These are phyloP conservation scores for Pythium oligandrum DNA, from an alignment of 352 stramenopile genomes.

Conservation along the genomic window DNA sequence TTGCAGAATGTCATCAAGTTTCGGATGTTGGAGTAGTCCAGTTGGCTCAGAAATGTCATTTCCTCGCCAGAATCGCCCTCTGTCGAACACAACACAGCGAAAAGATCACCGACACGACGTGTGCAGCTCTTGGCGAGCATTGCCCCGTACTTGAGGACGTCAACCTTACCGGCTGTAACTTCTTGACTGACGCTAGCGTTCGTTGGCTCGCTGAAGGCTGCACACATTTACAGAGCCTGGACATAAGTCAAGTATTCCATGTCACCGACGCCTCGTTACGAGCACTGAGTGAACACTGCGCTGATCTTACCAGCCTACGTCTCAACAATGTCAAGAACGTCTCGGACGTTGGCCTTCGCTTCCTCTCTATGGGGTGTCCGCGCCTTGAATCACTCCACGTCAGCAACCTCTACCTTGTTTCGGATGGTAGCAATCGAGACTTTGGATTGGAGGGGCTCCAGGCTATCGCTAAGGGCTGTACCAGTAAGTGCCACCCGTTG, in stretches of 20 bases:
- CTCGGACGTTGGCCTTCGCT: conserved; percentile 79
- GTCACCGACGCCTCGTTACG: conserved; percentile 80
- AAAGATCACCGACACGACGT: conserved; percentile 86
- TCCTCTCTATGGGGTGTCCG: conserved; percentile 79
- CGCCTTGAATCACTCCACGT: conserved; percentile 70
- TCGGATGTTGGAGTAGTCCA: conserved; percentile 84
- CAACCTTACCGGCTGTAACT: conserved; percentile 77
- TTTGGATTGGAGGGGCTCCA: conserved; percentile 91
- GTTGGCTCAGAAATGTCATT: conserved; percentile 66
- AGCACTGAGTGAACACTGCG: conserved; percentile 34
- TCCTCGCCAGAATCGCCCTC: conserved; percentile 71
- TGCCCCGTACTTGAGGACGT: conserved; percentile 51
- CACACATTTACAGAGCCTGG: conserved; percentile 61
- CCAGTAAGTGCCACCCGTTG: conserved; percentile 16
- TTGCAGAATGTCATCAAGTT: conserved; percentile 75
- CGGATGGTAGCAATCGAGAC: conserved; percentile 88
- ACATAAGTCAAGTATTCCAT: conserved; percentile 78
- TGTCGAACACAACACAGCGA: conserved; percentile 53
- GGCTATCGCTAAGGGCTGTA: conserved; percentile 62
- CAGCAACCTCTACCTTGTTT: conserved; percentile 87
- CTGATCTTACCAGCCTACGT: conserved; percentile 26
- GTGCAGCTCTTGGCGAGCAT: conserved; percentile 71
- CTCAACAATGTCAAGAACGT: conserved; percentile 71
- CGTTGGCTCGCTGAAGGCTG: conserved; percentile 85
- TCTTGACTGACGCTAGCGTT: conserved; percentile 88